These are phyloP conservation scores for Fusarium sulawesiense DNA, from an alignment of 2,329 filamentous ascomycete species.

Conservation along the genomic window DNA sequence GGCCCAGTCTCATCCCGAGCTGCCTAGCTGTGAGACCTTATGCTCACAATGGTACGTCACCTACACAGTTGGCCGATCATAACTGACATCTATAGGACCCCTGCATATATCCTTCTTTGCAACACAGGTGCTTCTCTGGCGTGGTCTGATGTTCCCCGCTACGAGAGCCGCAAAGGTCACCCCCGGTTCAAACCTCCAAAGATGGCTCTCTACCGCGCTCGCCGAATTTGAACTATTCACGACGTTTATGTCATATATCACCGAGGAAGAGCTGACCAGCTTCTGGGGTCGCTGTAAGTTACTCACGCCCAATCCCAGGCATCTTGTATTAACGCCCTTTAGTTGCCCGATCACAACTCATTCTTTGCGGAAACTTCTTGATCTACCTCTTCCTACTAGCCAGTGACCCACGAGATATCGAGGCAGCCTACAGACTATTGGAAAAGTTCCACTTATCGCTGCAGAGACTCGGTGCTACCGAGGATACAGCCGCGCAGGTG, in stretches of 20 bases:
- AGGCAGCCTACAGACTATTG: conserved; percentile 51
- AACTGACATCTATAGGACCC: conserved; percentile 45
- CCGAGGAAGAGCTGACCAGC: conserved; percentile 52
- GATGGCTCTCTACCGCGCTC: conserved; percentile 51
- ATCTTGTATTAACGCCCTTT: not conserved
- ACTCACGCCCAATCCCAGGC: no score
- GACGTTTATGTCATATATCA: conserved; percentile 52
- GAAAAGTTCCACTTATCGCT: conserved; percentile 53
- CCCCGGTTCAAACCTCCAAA: conserved; percentile 51
- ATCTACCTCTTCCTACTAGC: conserved; percentile 61
- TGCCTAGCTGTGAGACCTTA: conserved; percentile 42
- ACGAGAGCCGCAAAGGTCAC: conserved; percentile 55
- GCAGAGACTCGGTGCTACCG: conserved; percentile 49
- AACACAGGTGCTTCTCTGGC: conserved; percentile 55
- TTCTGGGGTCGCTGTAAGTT: conserved; percentile 60
- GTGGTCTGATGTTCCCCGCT: conserved; percentile 59
- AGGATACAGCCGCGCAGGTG: conserved; percentile 48
- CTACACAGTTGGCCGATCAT: not conserved
- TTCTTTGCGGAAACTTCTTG: conserved; percentile 60
- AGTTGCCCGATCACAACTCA: conserved; percentile 57
- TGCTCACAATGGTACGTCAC: conserved; percentile 35
- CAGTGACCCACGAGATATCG: conserved; percentile 50
- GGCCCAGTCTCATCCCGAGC: conserved; percentile 52
- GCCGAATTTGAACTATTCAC: conserved; percentile 53
- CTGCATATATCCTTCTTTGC: conserved; percentile 58